Evolutionary conservation across 768 basidiomycete species (phyloP).

Genomic region (Podaxis rugospora): DNA sequence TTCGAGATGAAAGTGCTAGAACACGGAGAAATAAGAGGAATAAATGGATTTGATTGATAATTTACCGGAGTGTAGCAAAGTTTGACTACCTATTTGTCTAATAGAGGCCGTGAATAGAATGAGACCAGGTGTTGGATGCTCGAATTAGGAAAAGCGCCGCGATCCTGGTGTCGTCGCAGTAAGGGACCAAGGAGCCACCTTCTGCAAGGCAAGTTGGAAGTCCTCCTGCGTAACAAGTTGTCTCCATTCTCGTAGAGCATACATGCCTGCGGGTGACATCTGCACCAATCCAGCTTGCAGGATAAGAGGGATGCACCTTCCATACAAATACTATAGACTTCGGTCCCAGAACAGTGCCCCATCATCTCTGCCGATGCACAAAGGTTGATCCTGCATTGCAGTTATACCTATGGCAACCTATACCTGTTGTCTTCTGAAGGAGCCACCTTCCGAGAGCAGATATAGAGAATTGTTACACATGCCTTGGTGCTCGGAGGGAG

Average conservation of each 20-base stretch:
- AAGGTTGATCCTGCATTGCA: constrained; percentile 97
- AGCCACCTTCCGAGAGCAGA: constrained; percentile 70
- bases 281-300: no score
- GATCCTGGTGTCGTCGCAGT: no score
- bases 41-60: no score
- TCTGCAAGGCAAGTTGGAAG: constrained; percentile 52
- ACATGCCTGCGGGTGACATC: constrained; percentile 60
- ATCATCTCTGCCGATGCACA: constrained; percentile 96
- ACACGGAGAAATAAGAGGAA: no score
- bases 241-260: constrained; percentile 88
- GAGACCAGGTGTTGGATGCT: no score
- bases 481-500: constrained; percentile 66
- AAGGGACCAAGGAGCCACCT: no score
- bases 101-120: no score
- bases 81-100: no score
- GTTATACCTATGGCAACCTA: constrained; percentile 33
- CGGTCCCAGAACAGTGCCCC: constrained; percentile 99
- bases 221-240: constrained; percentile 69
- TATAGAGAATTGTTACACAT: constrained; percentile 75
- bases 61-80: no score
- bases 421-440: no score
- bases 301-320: constrained; percentile 46
- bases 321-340: constrained; percentile 95
- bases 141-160: no score
- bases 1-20: no score